These are phyloP conservation scores for Fusarium mangiferae DNA, from an alignment of 2,329 filamentous ascomycete genomes.

Conservation along the genomic window DNA sequence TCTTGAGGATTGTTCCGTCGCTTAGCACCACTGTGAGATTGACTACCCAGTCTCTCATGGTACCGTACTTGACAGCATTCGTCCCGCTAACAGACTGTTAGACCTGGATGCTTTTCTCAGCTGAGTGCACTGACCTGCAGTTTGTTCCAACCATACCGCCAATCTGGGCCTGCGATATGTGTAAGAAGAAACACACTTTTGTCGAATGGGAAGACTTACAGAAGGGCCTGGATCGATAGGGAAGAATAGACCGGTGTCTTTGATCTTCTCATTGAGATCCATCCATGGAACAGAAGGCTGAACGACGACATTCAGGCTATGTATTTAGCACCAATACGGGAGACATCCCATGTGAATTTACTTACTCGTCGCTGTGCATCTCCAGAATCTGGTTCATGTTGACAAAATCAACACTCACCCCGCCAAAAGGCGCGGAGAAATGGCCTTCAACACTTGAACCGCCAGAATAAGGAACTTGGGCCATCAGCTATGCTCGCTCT, in stretches of 20 bases:
- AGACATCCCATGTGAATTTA: too few species aligned
- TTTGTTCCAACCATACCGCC: slow-evolving; percentile 87
- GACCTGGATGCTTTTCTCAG: accelerated
- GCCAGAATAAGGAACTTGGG: slow-evolving; percentile 78
- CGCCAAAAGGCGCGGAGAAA: slow-evolving; percentile 86
- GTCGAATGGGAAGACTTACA: not conserved
- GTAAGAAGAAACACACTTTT: slow-evolving; percentile 44
- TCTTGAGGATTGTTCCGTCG: slow-evolving; percentile 83
- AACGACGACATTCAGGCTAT: slow-evolving; percentile 83
- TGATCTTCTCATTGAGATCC: slow-evolving; percentile 78
- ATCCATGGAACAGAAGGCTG: slow-evolving; percentile 93
- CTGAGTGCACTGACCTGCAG: slow-evolving; percentile 55
- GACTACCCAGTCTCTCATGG: slow-evolving; percentile 91
- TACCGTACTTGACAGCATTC: slow-evolving; percentile 83
- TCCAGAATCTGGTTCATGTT: slow-evolving; percentile 85
- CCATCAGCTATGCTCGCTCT: not conserved
- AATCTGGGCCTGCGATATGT: slow-evolving; percentile 70
- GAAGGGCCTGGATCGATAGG: slow-evolving; percentile 80
- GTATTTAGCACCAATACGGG: not conserved
- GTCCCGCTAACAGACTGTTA: slow-evolving; percentile 62
- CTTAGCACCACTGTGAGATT: slow-evolving; percentile 83
- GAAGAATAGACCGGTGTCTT: slow-evolving; percentile 83
- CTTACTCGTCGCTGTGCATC: slow-evolving; percentile 77
- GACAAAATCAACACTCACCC: slow-evolving; percentile 88
- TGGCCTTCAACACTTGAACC: slow-evolving; percentile 90